Percentiles rank a stretch among this genome's conserved stretches.
Conservation (phyloP, 2,329 filamentous ascomycete genomes). For the Leptoxyphium fumago region DNA sequence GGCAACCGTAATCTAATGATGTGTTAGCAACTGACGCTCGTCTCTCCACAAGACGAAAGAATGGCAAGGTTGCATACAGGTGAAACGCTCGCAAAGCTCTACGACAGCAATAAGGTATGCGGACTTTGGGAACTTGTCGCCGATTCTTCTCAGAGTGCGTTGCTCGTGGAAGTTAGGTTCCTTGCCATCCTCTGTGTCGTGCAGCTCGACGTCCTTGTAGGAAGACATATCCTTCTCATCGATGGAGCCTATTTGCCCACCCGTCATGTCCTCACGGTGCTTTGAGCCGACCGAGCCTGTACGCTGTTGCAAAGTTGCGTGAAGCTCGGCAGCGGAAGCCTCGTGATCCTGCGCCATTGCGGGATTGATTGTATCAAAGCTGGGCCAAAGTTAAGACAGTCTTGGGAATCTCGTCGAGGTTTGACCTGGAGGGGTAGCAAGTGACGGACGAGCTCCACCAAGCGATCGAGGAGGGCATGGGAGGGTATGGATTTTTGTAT, state of each 20-base stretch:
- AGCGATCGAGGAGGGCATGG: too few relatives aligned
- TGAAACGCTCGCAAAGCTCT: slow-evolving; percentile 36
- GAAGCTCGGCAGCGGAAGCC: slow-evolving; percentile 14
- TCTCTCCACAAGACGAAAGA: too few relatives aligned
- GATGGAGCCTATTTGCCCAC: slow-evolving; percentile 6
- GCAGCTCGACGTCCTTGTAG: slow-evolving; percentile 6
- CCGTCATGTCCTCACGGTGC: slow-evolving; percentile 8
- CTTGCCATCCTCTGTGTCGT: slow-evolving; percentile 16
- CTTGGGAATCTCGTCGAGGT: too few relatives aligned
- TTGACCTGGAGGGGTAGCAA: too few relatives aligned
- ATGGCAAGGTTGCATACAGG: slow-evolving; percentile 20
- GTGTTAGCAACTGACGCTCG: too few relatives aligned
- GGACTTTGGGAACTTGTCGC: slow-evolving; percentile 31
- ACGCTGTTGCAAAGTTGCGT: slow-evolving; percentile 11
- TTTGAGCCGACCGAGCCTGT: slow-evolving; percentile 2
- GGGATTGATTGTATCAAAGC: background rate
- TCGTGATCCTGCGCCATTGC: slow-evolving; percentile 15
- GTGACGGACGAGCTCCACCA: too few relatives aligned
- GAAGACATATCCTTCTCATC: slow-evolving; percentile 4
- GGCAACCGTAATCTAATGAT: slow-evolving; percentile 17
- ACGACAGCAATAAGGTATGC: slow-evolving; percentile 36
- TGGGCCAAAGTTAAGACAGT: too few relatives aligned
- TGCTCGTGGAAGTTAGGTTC: slow-evolving; percentile 29
- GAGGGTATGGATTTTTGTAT: too few relatives aligned
- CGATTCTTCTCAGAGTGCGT: slow-evolving; percentile 28